Conservation (phyloP, 352 stramenopile species). For the Globisporangium paroecandrum region DNA sequence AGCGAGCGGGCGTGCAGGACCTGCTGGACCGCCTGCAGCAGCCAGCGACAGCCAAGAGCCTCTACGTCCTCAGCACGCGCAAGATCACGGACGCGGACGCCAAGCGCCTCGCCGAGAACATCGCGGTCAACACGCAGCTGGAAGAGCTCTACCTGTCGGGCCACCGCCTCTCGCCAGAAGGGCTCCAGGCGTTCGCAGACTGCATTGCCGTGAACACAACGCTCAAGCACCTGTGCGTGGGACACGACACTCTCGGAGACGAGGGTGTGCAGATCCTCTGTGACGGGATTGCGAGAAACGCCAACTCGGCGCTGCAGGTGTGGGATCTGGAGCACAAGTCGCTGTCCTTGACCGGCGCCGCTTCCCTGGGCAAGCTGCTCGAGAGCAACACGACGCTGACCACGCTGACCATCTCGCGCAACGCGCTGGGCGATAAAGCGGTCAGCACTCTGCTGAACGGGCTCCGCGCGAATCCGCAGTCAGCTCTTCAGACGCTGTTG, state of each 20-base stretch:
- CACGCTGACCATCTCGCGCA: slow-evolving; percentile 61
- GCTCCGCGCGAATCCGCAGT: slow-evolving; percentile 31
- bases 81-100: slow-evolving; percentile 57
- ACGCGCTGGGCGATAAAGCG: slow-evolving; percentile 46
- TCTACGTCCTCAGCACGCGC: slow-evolving; percentile 75
- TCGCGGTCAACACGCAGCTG: slow-evolving; percentile 54
- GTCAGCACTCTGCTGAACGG: slow-evolving; percentile 36
- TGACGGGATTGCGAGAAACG: slow-evolving; percentile 49
- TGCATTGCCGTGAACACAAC: slow-evolving; percentile 62
- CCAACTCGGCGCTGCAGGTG: slow-evolving; percentile 37
- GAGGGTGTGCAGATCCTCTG: slow-evolving; percentile 43
- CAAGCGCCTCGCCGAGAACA: slow-evolving; percentile 42
- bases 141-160: slow-evolving; percentile 78
- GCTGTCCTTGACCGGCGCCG: slow-evolving; percentile 37
- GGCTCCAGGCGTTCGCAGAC: slow-evolving; percentile 55
- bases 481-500: slow-evolving; percentile 32
- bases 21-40: slow-evolving; percentile 63
- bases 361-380: slow-evolving; percentile 53
- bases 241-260: slow-evolving; percentile 56
- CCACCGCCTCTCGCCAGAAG: slow-evolving; percentile 44
- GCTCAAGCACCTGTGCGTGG: slow-evolving; percentile 65
- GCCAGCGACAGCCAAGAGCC: slow-evolving; percentile 52
- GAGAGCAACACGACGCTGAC: slow-evolving; percentile 36
- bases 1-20: slow-evolving; percentile 66
- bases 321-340: slow-evolving; percentile 81